These are phyloP conservation scores for Seminavis robusta DNA, from an alignment of 108 stramenopile species.

Conservation along the genomic window DNA sequence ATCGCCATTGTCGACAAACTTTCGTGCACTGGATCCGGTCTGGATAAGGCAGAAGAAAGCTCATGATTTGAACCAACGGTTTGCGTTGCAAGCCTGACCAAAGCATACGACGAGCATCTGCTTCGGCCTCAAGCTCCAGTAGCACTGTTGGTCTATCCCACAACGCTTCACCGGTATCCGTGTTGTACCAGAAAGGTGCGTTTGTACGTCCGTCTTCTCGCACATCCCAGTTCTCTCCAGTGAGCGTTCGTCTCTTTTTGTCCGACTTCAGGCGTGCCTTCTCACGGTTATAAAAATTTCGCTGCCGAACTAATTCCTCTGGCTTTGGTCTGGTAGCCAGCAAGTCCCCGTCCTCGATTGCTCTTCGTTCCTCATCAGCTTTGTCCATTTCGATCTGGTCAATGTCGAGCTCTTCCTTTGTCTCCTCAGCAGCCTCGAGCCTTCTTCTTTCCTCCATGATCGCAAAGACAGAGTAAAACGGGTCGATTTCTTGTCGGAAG, in stretches of 20 bases:
- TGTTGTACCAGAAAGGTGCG: constrained; percentile 73
- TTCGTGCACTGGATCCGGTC: constrained; percentile 51
- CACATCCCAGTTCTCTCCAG: constrained; percentile 70
- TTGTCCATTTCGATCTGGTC: constrained; percentile 68
- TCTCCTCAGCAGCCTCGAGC: constrained; percentile 27
- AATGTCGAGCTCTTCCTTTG: constrained; percentile 65
- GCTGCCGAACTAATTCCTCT: constrained; percentile 67
- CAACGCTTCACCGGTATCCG: constrained; percentile 81
- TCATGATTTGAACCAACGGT: constrained; percentile 62
- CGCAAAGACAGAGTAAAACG: constrained; percentile 70
- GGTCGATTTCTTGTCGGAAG: constrained; percentile 71
- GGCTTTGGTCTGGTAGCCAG: constrained; percentile 69
- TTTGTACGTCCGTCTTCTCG: constrained; percentile 52
- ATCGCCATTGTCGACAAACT: constrained; percentile 66
- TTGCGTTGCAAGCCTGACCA: constrained; percentile 63
- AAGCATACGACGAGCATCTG: constrained; percentile 34
- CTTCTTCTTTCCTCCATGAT: constrained; percentile 53
- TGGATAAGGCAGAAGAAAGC: constrained; percentile 60
- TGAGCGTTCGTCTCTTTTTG: constrained; percentile 68
- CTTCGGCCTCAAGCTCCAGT: constrained; percentile 58
- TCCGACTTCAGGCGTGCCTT: constrained; percentile 62
- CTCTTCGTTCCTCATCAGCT: constrained; percentile 59
- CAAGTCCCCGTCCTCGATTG: constrained; percentile 77
- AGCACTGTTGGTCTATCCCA: constrained; percentile 75
- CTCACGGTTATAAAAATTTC: constrained; percentile 73